Base-by-base conservation (phyloP, 2,329 filamentous ascomycete species). In the Neofusicoccum parvum region DNA sequence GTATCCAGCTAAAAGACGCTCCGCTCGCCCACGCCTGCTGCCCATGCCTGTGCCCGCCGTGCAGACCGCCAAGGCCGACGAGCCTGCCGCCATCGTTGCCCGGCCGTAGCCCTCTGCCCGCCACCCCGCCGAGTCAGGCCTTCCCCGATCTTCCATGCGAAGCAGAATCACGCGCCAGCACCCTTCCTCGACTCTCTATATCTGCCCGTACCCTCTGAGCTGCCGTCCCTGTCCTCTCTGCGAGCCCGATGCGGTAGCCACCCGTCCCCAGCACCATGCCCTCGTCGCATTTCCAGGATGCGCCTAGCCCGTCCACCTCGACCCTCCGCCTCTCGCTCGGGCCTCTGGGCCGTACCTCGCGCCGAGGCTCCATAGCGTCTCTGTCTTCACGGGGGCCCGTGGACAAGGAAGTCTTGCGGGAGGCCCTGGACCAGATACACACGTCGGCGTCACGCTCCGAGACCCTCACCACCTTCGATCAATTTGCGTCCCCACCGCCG, bases 391-490 rank as follows among this genome's bases (percentile, higher is more conserved):
- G 71, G 7, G 69, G 68, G 17, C 70, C 70, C 1, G 69, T 73
- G 14, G 66, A 67, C 23, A 67, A 54, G 36, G 66, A 66, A 46
- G 51, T 62, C 32, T 32, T 67, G 39, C 45, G 46, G n/a, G 43
- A 64, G 15, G 66, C 74, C 49, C 87, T 97, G 67, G 91, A 96
- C 78, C 89, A 92, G 72, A 97, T 97, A 70, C 94, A 97, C 78
- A 92, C 84, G 59, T 89, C 91, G 5, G 93, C 94, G n/a, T 96
- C 91, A 73, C 91, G 92, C 75, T 91, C 91, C 39, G 90, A 91
- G 68, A 87, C 88, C 39, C 83, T 98, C 54, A 98, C 94, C 2
- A 96, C 93, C 9, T 98, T 98, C 79, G 96, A 96, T 79, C 94
- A 97, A 74, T 94, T 96, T 72, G 91, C 90, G 0, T 85, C 90